phyloP scores from a whole-genome alignment of 2,329 filamentous ascomycete species.

The Scedosporium minutisporum region DNA sequence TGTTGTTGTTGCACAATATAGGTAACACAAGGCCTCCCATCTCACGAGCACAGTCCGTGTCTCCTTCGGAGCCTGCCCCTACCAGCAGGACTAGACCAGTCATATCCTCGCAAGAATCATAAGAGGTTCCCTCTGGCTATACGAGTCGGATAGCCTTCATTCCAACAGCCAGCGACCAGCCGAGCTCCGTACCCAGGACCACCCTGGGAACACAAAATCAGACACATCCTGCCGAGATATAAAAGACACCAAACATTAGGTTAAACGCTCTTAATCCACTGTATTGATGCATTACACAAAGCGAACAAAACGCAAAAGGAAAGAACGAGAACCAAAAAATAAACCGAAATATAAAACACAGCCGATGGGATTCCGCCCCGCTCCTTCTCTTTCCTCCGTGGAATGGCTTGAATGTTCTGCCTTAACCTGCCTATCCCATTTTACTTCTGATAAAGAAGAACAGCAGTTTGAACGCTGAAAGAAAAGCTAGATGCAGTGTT shows the following conservation, averaged over 20 bases:
- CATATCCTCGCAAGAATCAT: too few relatives aligned
- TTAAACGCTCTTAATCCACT: background rate
- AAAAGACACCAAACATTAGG: background rate
- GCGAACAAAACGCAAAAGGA: background rate
- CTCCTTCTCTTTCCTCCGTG: too few relatives aligned
- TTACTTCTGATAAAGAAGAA: background rate
- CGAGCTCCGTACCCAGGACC: background rate
- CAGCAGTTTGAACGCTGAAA: background rate
- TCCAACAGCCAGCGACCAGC: too few relatives aligned
- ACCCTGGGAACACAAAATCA: constrained; percentile 1
- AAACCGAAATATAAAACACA: background rate
- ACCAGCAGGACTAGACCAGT: too few relatives aligned
- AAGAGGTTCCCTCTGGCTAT: too few relatives aligned
- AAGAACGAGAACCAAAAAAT: background rate
- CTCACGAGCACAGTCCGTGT: too few relatives aligned
- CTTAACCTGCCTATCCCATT: background rate
- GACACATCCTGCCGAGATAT: background rate
- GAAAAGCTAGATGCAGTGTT: too few relatives aligned
- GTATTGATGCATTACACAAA: background rate
- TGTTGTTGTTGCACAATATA: too few relatives aligned
- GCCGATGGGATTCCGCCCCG: too few relatives aligned
- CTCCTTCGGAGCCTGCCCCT: too few relatives aligned
- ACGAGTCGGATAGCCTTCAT: too few relatives aligned
- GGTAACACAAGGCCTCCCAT: too few relatives aligned
- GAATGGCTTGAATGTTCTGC: background rate